Base-by-base conservation (phyloP, 106 monocot genomes). In the Xerophyta viscosa region DNA sequence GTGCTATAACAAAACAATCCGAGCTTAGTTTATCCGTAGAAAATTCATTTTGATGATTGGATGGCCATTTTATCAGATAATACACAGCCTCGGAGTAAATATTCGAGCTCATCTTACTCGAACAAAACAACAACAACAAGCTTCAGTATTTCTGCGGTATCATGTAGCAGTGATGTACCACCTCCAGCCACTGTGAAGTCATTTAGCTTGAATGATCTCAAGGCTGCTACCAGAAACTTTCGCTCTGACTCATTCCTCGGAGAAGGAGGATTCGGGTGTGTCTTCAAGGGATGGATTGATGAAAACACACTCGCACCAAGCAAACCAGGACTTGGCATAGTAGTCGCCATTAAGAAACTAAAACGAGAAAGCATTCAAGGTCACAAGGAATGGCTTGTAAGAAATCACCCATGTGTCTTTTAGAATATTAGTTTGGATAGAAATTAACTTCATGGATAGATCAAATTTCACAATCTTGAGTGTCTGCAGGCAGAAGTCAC, bases 201-300 rank as follows among this genome's bases (percentile, higher is more conserved):
- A 7, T 92, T 92, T 60, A 76, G 50, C 50, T 61, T 86, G 67
- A 79, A 37, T 20, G 91, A 92, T 43, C 75, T 92, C 52, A 82
- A 73, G 60, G 54, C 63, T 10, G 86, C 91, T 0, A 71, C 91
- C 2, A 82, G 48, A 59, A 92, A 92, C 70, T 92, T 92, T 54
- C 72, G 91, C 6, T 73, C 86, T 12, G 86, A 76, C 2, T 69
- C 78, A 15, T 78, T 62, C 63, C 76, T 92, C 9, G 91, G 91
- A 0, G 91, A 92, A 72, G 91, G 91, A 41, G 91, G 86, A 14
- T 92, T 92, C 48, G 91, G 91, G 29, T 79, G 78, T 37, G 91
- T 92, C 21, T 92, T 76, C 72, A 92, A 92, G 58, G 91, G 91
- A 4, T 86, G 86, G 91, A 86, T 92, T 31, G 82, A 92, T 51